A percentile compares a stretch with the other conserved stretches of the same genome.
Evolutionary conservation across 2,329 filamentous ascomycete genomes (phyloP).

Genomic region (Alternaria angustiovoidea): DNA sequence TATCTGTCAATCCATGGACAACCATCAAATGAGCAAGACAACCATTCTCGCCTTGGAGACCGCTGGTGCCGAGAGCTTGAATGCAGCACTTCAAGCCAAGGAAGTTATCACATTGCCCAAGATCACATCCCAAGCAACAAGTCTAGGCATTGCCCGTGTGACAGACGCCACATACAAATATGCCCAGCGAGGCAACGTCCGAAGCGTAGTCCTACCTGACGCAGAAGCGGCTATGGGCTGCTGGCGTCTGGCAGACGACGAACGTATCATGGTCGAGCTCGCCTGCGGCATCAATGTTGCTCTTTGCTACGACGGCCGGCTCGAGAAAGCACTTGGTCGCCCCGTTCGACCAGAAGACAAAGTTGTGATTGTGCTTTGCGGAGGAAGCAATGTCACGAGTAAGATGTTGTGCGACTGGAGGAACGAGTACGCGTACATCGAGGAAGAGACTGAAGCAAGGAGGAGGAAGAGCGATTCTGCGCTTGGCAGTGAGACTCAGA

Average conservation of each 20-base stretch:
- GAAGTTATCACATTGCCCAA: constrained; percentile 68
- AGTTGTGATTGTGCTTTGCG: constrained; percentile 86
- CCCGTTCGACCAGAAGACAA: constrained; percentile 71
- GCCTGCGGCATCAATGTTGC: constrained; percentile 85
- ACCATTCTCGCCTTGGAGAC: constrained; percentile 79
- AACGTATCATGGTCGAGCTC: constrained; percentile 80
- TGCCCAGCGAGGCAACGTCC: constrained; percentile 62
- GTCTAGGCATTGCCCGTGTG: constrained; percentile 76
- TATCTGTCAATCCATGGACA: constrained; percentile 72
- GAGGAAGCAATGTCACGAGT: constrained; percentile 64
- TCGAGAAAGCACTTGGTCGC: constrained; percentile 68
- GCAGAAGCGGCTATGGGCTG: constrained; percentile 82
- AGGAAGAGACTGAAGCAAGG: constrained; percentile 26
- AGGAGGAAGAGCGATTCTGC: constrained; percentile 27
- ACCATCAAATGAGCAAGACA: constrained; percentile 39
- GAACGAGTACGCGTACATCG: constrained; percentile 47
- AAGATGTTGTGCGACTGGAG: constrained; percentile 61
- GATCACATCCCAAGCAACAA: constrained; percentile 80
- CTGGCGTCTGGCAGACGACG: constrained; percentile 80
- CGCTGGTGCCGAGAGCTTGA: constrained; percentile 73
- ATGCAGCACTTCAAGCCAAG: constrained; percentile 65
- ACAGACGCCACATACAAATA: constrained; percentile 73
- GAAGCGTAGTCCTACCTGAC: constrained; percentile 72
- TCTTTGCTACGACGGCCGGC: constrained; percentile 67
- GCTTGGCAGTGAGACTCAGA: constrained; percentile 25